Base-by-base conservation (phyloP, 2,329 filamentous ascomycete species). In the Dactylellina haptotyla region DNA sequence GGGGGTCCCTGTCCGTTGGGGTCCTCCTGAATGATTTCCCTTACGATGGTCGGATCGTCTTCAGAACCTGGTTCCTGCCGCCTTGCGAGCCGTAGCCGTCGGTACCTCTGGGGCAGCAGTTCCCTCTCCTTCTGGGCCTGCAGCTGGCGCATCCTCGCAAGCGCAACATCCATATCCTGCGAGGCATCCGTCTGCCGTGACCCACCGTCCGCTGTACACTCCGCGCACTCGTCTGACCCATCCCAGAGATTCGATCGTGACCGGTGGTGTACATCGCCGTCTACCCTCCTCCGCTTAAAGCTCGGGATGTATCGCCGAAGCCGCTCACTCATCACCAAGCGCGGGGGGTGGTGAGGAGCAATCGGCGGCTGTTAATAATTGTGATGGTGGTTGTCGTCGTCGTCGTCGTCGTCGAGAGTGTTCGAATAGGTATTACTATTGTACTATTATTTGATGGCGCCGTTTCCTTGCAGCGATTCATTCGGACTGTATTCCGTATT, bases 281-380 rank as follows among this genome's bases (percentile, higher is more conserved):
- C 48, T 28, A 51, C 26, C 45, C 51, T 73, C 69, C 69, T 66
- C 48, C 63, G 69, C 69, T 66, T 73, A 61, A 73, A 73, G 69
- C 69, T 66, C 61, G 69, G 69, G 69, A 73, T 65, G 50, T 73
- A 73, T 37, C 69, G 69, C 61, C 61, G 61, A 25, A 73, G 53
- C 54, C 69, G 61, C 69, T 66, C 69, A 58, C 59, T 73, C 69
- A 73, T 73, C 69, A 73, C 69, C 61, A 54, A 43, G 28, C 48
- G 26, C 10, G n/a, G 8, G 8, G 8, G n/a, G n/a, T 8, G 39
- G 39, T 9, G 39, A 12, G 48, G 26, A 37, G 18, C 6, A 5
- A 25, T 34, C 53, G 53, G 20, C 10, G n/a, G n/a, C n/a, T 50
- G n/a, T 34, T 37, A 2, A 2, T 54, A 8, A 8, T 4, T 54